Conservation (phyloP, 345 rosid genomes). For the Turnera subulata region DNA sequence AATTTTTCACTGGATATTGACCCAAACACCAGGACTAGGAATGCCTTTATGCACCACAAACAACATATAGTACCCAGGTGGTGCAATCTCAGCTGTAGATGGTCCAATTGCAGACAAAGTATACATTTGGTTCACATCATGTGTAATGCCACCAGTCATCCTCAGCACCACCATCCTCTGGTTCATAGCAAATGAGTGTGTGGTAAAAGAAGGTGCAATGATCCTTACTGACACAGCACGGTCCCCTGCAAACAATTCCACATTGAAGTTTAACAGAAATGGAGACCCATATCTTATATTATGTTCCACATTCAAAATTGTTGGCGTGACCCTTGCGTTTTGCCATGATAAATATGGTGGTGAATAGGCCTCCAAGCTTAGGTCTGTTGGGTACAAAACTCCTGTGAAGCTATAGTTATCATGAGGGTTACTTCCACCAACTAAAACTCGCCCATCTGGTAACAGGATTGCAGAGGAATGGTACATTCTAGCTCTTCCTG, state of each 20-base stretch:
- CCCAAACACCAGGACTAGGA: slow-evolving; percentile 77
- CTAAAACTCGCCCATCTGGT: slow-evolving; percentile 62
- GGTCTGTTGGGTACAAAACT: slow-evolving; percentile 65
- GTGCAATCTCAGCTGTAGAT: slow-evolving; percentile 49
- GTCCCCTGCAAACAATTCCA: slow-evolving; percentile 21
- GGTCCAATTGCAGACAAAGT: slow-evolving; percentile 37
- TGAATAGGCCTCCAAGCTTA: slow-evolving; percentile 67
- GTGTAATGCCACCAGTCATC: slow-evolving; percentile 9
- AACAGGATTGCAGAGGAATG: slow-evolving; percentile 68
- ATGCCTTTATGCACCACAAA: slow-evolving; percentile 60
- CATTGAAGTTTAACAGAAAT: slow-evolving; percentile 31
- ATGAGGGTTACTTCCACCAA: slow-evolving; percentile 85
- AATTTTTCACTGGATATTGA: slow-evolving; percentile 36
- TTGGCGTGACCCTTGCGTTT: slow-evolving; percentile 36
- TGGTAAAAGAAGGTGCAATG: slow-evolving; percentile 66
- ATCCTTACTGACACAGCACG: slow-evolving; percentile 44
- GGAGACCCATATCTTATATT: slow-evolving; percentile 26
- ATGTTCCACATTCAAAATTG: slow-evolving; percentile 22
- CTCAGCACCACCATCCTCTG: slow-evolving; percentile 74
- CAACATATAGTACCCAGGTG: slow-evolving; percentile 73
- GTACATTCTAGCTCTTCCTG: slow-evolving; percentile 61
- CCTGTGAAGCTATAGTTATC: slow-evolving; percentile 51
- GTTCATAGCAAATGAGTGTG: slow-evolving; percentile 74
- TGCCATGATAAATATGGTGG: slow-evolving; percentile 58
- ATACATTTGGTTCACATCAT: slow-evolving; percentile 6